Base-by-base conservation (phyloP, 495 filamentous ascomycete genomes). In the Cladorrhinum samala region DNA sequence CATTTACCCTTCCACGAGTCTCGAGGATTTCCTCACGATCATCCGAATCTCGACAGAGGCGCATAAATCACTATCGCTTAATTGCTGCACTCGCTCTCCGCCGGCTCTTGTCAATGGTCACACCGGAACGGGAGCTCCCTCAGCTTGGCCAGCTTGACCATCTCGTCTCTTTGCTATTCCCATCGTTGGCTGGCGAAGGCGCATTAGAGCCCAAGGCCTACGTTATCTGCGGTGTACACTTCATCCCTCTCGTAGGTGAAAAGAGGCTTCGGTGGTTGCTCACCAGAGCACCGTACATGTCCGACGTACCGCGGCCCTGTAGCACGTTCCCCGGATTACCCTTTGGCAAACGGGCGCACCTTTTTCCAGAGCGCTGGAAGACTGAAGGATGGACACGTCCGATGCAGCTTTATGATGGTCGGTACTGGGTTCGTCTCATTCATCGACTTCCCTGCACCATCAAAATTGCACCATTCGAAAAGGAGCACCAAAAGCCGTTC, bases 401-500 rank as follows among this genome's bases (percentile, higher is more conserved):
- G 0, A 83, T 77, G 77, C 57, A 57, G 2, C 71, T 93, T 1
- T 96, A 83, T 79, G 92, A 97, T 64, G 79, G 85, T 9, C 79
- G 92, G 8, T 95, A 79, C 71, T 97, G 92, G 92, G 69, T 95
- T 33, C 78, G 83, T 3, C 38, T 89, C 9, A 56, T 62, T 14
- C 72, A 77, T 55, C 63, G 59, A 14, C 56, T 74, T 0, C 59
- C 63, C 1, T 58, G 57, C 50, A 48, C 60, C 2, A 20, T 85
- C 1, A 42, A 68, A 9, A 52, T 87, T 18, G 74, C 75, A 4
- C 80, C 83, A 2, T 76, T 84, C 52, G 64, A 73, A 19, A 37
- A 39, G 13, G 62, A 69, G 1, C 78, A 85, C 63, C 66, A 79
- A 8, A 70, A 73, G 39, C 20, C 58, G 2, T 76, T 82, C 52